Percentiles rank a stretch among this genome's conserved stretches.
Conservation (phyloP, 2,329 filamentous ascomycete genomes). For the Aureobasidium sp. region DNA sequence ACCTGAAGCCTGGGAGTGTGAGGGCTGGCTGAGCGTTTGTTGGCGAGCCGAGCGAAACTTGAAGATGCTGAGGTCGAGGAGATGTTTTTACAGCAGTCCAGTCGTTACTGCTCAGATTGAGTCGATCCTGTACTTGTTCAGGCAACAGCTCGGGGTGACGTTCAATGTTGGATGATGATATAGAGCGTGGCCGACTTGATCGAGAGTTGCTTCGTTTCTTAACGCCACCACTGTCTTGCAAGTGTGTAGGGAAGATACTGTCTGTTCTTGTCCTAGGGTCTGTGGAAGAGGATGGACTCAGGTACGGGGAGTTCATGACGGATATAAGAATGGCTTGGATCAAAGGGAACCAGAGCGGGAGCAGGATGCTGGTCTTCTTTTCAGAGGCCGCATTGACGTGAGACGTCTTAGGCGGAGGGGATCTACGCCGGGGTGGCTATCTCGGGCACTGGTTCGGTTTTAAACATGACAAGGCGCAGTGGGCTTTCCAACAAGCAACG, state of each 20-base stretch:
- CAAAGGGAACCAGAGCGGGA: conserved; percentile 11
- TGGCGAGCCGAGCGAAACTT: conserved; percentile 19
- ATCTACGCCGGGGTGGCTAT: conserved; percentile 13
- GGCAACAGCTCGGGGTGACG: conserved; percentile 25
- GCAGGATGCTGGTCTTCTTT: conserved; percentile 28
- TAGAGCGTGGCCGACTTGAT: conserved; percentile 23
- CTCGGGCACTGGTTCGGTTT: conserved; percentile 15
- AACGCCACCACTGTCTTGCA: conserved; percentile 25
- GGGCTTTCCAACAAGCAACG: conserved; percentile 17
- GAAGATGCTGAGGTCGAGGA: conserved; percentile 26
- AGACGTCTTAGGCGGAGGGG: conserved; percentile 13
- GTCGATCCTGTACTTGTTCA: conserved; percentile 19
- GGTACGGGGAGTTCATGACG: conserved; percentile 30
- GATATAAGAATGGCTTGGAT: conserved; percentile 11
- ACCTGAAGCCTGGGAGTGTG: not conserved
- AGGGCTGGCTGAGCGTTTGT: not conserved
- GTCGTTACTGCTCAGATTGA: conserved; percentile 18
- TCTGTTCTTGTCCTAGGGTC: conserved; percentile 21
- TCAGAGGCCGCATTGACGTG: conserved; percentile 11
- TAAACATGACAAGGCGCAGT: conserved; percentile 17
- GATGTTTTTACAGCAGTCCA: conserved; percentile 30
- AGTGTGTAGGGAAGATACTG: conserved; percentile 24
- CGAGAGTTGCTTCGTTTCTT: conserved; percentile 26
- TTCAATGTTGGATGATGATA: conserved; percentile 26
- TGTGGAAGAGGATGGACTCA: conserved; percentile 23